Base-by-base conservation (phyloP, 768 basidiomycete species). In the Tricholoma sp. region DNA sequence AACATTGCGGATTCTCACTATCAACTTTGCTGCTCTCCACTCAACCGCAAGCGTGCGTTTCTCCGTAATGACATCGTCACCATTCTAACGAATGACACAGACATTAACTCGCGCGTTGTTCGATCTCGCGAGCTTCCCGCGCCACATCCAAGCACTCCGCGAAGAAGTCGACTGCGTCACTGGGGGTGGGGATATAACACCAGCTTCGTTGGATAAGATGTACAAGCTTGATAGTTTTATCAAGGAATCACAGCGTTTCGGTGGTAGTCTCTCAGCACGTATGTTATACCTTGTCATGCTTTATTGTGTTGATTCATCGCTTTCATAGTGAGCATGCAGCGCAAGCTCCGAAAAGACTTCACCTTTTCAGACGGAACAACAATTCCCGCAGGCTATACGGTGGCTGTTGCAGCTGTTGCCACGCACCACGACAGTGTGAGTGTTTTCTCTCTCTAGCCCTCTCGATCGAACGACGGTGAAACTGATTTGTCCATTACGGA, bases 161-260 rank as follows among this genome's bases (percentile, higher is more conserved):
- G 68, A 73, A 43, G 76, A 77, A 53, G 55, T 75, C 14, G 68
- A 71, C n/a, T n/a, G n/a, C n/a, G n/a, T n/a, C n/a, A n/a, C n/a
- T n/a, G n/a, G n/a, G n/a, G n/a, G n/a, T n/a, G n/a, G n/a, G n/a
- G n/a, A n/a, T n/a, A n/a, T n/a, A n/a, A n/a, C n/a, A n/a, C n/a
- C n/a, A n/a, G n/a, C n/a, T n/a, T n/a, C 69, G 0, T 57, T 79
- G n/a, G 63, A 64, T 5, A 73, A 74, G 50, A 72, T 80, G 70
- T 65, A 71, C 56, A 74, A 75, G 58, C 51, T 79, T 14, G 78
- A 79, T 55, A 80, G 79, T 56, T 78, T 79, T 59, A 56, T 79
- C 18, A 72, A 73, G 32, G 79, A 79, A 55, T 73, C 72, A 1
- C 66, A 67, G 35, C 67, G 75, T 5, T 56, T 66, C 21, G 66